Conservation (phyloP, 2,329 filamentous ascomycete genomes). For the Stagonosporopsis tanaceti region DNA sequence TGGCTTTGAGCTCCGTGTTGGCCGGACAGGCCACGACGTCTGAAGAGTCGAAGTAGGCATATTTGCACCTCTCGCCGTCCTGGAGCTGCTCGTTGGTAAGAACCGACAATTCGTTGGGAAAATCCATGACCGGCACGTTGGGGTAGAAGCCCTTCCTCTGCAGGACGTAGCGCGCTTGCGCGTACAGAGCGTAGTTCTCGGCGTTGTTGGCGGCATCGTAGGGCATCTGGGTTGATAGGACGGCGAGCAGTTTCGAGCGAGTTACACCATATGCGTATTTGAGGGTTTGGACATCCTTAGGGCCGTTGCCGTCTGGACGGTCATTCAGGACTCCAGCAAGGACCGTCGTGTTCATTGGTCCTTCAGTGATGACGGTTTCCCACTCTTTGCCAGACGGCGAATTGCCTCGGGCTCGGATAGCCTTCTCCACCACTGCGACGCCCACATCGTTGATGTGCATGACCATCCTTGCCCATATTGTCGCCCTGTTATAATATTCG, state of each 20-base stretch:
- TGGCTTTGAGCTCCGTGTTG: conserved; percentile 29
- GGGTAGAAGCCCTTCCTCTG: conserved; percentile 41
- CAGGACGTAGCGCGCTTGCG: conserved; percentile 43
- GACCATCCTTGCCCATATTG: conserved; percentile 46
- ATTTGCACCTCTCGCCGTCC: conserved; percentile 40
- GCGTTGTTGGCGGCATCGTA: conserved; percentile 47
- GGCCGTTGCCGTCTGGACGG: conserved; percentile 29
- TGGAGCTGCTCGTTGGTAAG: conserved; percentile 45
- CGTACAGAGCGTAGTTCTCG: conserved; percentile 47
- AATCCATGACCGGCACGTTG: conserved; percentile 41
- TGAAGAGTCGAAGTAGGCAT: conserved; percentile 38
- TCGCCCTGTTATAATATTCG: conserved; percentile 46
- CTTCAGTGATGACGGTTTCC: conserved; percentile 25
- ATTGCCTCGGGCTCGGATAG: conserved; percentile 26
- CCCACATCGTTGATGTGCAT: conserved; percentile 46
- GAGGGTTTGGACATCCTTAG: conserved; percentile 31
- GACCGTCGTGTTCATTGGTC: conserved; percentile 45
- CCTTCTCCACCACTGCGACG: conserved; percentile 34
- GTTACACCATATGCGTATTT: conserved; percentile 47
- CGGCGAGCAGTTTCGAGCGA: conserved; percentile 43
- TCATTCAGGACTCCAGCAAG: conserved; percentile 43
- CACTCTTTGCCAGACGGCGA: conserved; percentile 30
- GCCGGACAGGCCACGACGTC: conserved; percentile 36
- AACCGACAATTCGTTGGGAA: conserved; percentile 40
- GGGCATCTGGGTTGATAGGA: conserved; percentile 40